Base-by-base conservation (phyloP, 2,329 filamentous ascomycete species). In the Lecanicillium sp. region DNA sequence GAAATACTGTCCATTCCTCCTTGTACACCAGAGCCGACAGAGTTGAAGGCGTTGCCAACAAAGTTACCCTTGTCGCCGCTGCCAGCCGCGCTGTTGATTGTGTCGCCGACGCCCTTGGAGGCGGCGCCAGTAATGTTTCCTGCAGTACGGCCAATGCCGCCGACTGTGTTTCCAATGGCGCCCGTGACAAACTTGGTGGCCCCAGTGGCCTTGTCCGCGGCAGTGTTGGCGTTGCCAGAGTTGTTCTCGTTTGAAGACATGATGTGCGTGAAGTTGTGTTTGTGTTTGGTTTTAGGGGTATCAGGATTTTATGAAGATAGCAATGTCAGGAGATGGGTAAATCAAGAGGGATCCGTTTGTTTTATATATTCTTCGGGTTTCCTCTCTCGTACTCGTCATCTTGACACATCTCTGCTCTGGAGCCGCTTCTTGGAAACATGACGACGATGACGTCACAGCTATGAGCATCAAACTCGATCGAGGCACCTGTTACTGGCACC, bases 41-140 rank as follows among this genome's bases (percentile, higher is more conserved):
- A 72, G 7, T 66, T 63, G 11, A 80, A 40, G 3, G 66, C 74
- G 47, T 80, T 70, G 7, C 76, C 76, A 2, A 80, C 50, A 2
- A 74, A 71, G 40, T 65, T 66, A 13, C 71, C 74, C 9, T 65
- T 54, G n/a, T 65, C 68, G 11, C 76, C 77, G 0, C 74, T 72
- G 22, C 22, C 22, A 25, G 22, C 6, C 4, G 67, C 68, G 38
- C 64, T 62, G 9, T 56, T 72, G 44, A 79, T 62, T 3, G 74
- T 79, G 51, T 77, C 63, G 28, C 74, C 73, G 3, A 80, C 34
- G 5, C 75, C 75, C 10, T 72, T 66, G n/a, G 70, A 68, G 1
- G 71, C 72, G 1, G 74, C 74, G 36, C 74, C 64, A 9, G 59
- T 62, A 22, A 68, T 55, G 35, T 59, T 57, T 13, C 66, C 66